Conservation (phyloP, 1,284 basidiomycete genomes). For the Ganoderma resinaceum region DNA sequence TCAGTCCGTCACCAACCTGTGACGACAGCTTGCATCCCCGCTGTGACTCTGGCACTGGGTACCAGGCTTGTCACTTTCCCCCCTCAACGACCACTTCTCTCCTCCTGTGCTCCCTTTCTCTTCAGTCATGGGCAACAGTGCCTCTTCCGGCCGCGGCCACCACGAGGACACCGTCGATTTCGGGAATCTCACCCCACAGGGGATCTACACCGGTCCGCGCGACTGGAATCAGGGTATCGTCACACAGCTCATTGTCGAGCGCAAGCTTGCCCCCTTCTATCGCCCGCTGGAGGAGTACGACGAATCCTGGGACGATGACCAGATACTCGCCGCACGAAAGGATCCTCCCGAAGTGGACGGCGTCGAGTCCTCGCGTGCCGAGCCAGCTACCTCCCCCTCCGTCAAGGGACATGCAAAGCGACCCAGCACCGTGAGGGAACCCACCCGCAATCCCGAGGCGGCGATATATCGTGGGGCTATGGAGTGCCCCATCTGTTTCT, state of each 20-base stretch:
- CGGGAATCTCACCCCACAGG: slow-evolving; percentile 87
- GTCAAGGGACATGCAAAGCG: slow-evolving; percentile 54
- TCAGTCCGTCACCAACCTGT: slow-evolving; percentile 29
- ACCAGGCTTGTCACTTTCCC: slow-evolving; percentile 19
- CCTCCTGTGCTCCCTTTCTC: slow-evolving; percentile 13
- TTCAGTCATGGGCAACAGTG: slow-evolving; percentile 75
- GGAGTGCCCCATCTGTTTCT: slow-evolving; percentile 99
- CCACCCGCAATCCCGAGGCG: slow-evolving; percentile 68
- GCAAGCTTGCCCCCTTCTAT: slow-evolving; percentile 95
- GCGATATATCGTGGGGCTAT: slow-evolving; percentile 85
- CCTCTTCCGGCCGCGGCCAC: slow-evolving; percentile 72
- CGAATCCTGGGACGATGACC: slow-evolving; percentile 84
- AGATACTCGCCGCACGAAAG: slow-evolving; percentile 80
- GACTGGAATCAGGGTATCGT: slow-evolving; percentile 94
- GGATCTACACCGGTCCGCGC: slow-evolving; percentile 85
- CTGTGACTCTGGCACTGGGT: slow-evolving; percentile 22
- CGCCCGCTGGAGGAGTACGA: slow-evolving; percentile 94
- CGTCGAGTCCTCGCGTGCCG: slow-evolving; percentile 40
- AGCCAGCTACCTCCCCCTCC: slow-evolving; percentile 36
- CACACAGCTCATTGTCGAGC: slow-evolving; percentile 85
- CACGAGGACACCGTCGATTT: slow-evolving; percentile 84
- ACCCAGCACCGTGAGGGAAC: slow-evolving; percentile 60
- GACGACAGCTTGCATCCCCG: slow-evolving; percentile 29
- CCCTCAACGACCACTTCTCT: slow-evolving; percentile 22
- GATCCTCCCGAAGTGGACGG: slow-evolving; percentile 58